phyloP scores from a whole-genome alignment of 768 basidiomycete genomes.

The Boletales sp. region DNA sequence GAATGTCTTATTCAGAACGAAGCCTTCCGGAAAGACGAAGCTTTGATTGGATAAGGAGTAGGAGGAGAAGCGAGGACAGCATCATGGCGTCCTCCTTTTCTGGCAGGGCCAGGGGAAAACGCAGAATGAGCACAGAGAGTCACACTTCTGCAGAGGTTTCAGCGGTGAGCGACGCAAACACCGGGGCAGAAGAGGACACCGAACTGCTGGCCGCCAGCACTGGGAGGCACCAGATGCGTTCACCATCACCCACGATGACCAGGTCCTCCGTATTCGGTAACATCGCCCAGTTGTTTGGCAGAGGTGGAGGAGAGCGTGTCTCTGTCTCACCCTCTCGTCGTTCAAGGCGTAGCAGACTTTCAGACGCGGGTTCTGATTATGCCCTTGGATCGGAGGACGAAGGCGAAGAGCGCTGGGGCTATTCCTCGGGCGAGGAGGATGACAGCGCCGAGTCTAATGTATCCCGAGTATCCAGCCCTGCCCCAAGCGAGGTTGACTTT shows the following conservation, averaged over 20 bases:
- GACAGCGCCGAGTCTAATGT: slow-evolving; percentile 36
- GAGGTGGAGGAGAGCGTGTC: slow-evolving; percentile 43
- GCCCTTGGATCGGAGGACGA: slow-evolving; percentile 54
- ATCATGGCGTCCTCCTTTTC: slow-evolving; percentile 20
- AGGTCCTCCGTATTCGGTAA: slow-evolving; percentile 55
- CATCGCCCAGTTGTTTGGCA: slow-evolving; percentile 64
- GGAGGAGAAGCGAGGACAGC: slow-evolving; percentile 50
- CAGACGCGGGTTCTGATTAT: slow-evolving; percentile 58
- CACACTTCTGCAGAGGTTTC: slow-evolving; percentile 35
- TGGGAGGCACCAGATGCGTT: slow-evolving; percentile 31
- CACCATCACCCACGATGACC: slow-evolving; percentile 37
- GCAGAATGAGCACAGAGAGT: slow-evolving; percentile 46
- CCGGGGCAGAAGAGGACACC: slow-evolving; percentile 35
- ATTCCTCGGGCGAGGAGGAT: slow-evolving; percentile 82
- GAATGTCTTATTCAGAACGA: slow-evolving; percentile 64
- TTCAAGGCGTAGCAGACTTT: slow-evolving; percentile 49
- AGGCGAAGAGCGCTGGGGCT: slow-evolving; percentile 83
- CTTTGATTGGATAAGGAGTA: slow-evolving; percentile 46
- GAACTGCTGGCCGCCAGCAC: slow-evolving; percentile 27
- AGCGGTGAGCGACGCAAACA: slow-evolving; percentile 36
- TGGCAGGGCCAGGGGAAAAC: slow-evolving; percentile 29
- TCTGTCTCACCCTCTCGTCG: slow-evolving; percentile 50
- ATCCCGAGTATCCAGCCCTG: slow-evolving; percentile 18
- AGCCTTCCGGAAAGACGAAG: slow-evolving; percentile 45
- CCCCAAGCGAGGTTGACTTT: slow-evolving; percentile 63